A percentile compares a stretch with the other conserved stretches of the same genome.
These are phyloP conservation scores for Pythium scleroteichum DNA, from an alignment of 352 stramenopile genomes.

Conservation along the genomic window DNA sequence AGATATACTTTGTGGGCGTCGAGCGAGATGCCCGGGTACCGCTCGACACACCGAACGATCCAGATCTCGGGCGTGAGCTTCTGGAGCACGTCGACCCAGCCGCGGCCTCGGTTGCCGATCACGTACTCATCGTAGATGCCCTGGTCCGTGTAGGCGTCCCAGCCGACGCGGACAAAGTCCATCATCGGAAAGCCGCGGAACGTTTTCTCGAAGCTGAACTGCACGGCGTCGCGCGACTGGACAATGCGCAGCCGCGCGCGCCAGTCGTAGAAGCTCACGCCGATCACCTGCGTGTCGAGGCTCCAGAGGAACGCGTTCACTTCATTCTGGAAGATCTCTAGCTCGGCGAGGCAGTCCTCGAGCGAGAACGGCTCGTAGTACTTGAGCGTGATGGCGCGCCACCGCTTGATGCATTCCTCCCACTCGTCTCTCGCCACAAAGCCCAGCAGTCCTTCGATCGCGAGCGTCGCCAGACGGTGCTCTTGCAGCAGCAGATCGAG, in stretches of 20 bases:
- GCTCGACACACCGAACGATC: constrained; percentile 1
- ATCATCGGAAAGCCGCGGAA: constrained; percentile 1
- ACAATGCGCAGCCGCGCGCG: not conserved
- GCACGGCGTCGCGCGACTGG: not conserved
- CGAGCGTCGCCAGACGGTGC: not conserved
- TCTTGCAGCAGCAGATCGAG: not conserved
- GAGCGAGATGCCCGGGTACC: not conserved
- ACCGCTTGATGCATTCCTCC: not conserved
- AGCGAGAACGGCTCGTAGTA: not conserved
- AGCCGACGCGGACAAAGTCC: constrained; percentile 1
- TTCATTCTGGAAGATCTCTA: not conserved
- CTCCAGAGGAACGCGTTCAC: not conserved
- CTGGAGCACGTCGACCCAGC: not conserved
- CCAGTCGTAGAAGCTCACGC: constrained; percentile 3
- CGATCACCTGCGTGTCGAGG: not conserved
- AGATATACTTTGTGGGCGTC: constrained; percentile 5
- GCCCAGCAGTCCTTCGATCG: not conserved
- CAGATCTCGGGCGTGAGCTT: not conserved
- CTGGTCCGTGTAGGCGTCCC: not conserved
- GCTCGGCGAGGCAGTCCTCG: not conserved
- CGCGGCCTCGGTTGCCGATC: not conserved
- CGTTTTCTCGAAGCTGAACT: constrained; percentile 4
- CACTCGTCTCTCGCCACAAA: not conserved
- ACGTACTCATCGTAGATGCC: not conserved
- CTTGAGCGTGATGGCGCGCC: not conserved